A percentile compares a stretch with the other conserved stretches of the same genome.
phyloP scores from a whole-genome alignment of 768 basidiomycete species.

The Lyophyllum decastes region DNA sequence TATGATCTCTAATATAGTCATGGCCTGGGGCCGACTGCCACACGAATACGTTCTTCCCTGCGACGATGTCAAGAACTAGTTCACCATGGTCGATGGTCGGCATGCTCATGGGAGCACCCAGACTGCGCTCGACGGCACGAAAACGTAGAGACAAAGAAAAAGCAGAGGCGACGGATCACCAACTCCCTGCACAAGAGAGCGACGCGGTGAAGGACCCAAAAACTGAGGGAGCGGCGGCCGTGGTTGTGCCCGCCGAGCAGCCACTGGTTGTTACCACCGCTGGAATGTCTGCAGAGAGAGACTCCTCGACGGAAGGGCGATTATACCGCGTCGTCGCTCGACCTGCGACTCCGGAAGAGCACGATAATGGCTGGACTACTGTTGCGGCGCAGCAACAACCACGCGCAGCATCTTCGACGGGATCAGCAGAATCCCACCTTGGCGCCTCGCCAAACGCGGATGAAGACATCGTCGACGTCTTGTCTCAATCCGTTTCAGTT shows the following conservation, averaged over 20 bases:
- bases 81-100: conserved; percentile 19
- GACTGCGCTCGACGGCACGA: conserved; percentile 8
- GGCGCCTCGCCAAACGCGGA: neutral
- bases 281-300: too few relatives aligned
- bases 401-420: neutral
- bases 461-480: conserved; percentile 11
- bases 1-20: conserved; percentile 1
- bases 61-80: conserved; percentile 8
- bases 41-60: neutral
- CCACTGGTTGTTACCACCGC: neutral
- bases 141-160: conserved; percentile 5
- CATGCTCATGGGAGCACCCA: conserved; percentile 15
- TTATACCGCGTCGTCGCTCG: neutral
- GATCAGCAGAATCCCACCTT: neutral
- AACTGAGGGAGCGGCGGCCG: neutral
- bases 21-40: neutral
- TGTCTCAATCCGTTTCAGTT: conserved; percentile 7
- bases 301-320: conserved; percentile 4
- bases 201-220: neutral
- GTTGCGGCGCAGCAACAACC: neutral
- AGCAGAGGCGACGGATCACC: neutral
- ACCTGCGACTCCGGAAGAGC: neutral
- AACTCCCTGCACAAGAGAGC: neutral
- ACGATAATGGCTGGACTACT: conserved; percentile 11
- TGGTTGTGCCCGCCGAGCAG: neutral